Conservation (phyloP, 352 stramenopile genomes). For the Pythium rhizo-oryzae region DNA sequence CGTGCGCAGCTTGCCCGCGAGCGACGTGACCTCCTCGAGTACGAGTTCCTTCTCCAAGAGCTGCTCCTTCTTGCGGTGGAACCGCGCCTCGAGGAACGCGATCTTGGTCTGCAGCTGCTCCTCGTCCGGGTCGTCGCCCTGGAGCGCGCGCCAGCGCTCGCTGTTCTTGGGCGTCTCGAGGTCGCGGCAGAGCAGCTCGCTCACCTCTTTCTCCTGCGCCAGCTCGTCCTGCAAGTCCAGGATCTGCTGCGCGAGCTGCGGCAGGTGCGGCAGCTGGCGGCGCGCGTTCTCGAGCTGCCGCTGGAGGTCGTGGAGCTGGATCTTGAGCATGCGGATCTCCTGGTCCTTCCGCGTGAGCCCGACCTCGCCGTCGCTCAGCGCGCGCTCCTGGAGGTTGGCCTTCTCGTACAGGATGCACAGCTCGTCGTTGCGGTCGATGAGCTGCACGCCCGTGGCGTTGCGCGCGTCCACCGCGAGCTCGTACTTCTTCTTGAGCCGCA, state of each 20-base stretch:
- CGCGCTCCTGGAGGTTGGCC: constrained; percentile 88
- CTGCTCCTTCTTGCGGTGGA: constrained; percentile 92
- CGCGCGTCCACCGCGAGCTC: constrained; percentile 87
- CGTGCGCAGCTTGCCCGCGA: constrained; percentile 83
- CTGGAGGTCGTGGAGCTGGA: constrained; percentile 73
- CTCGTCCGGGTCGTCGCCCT: constrained; percentile 89
- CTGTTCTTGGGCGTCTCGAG: constrained; percentile 91
- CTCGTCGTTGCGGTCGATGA: constrained; percentile 96
- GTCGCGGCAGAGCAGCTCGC: constrained; percentile 88
- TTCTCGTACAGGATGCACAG: constrained; percentile 96
- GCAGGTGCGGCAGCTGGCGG: constrained; percentile 75
- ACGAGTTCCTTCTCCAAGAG: constrained; percentile 95
- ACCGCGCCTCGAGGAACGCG: constrained; percentile 81
- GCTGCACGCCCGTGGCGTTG: constrained; percentile 90
- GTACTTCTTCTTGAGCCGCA: constrained; percentile 94
- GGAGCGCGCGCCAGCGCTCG: constrained; percentile 87
- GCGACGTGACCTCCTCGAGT: constrained; percentile 91
- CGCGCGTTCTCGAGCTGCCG: constrained; percentile 75
- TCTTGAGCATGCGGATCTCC: constrained; percentile 75
- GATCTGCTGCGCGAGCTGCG: constrained; percentile 81
- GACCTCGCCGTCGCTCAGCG: constrained; percentile 79
- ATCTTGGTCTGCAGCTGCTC: constrained; percentile 89
- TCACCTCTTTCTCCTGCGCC: constrained; percentile 83
- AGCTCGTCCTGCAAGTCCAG: constrained; percentile 83
- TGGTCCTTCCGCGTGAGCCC: constrained; percentile 83